Percentiles rank a stretch among this genome's conserved stretches.
Conservation (phyloP, 1,139 yeast genomes). For the Nematodospora anomalae region DNA sequence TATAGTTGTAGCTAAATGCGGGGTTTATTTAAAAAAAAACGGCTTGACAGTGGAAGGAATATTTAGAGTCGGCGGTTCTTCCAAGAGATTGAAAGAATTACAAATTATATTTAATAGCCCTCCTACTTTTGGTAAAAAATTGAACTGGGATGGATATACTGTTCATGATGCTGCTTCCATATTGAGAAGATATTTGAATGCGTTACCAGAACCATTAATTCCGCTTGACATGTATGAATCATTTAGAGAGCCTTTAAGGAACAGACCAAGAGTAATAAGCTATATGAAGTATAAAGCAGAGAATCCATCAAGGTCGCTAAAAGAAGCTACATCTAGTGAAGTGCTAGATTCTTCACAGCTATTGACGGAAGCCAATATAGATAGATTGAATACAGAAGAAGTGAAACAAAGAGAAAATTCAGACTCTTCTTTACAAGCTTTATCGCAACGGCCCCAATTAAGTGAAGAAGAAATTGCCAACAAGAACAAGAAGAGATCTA, state of each 20-base stretch:
- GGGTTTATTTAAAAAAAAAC: slow-evolving; percentile 75
- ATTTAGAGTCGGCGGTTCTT: slow-evolving; percentile 90
- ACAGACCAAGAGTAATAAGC: slow-evolving; percentile 58
- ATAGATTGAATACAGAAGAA: slow-evolving; percentile 20
- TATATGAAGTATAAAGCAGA: slow-evolving; percentile 60
- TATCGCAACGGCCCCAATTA: slow-evolving; percentile 6
- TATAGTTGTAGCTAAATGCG: slow-evolving; percentile 93
- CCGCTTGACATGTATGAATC: slow-evolving; percentile 76
- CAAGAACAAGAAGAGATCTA: slow-evolving; percentile 22
- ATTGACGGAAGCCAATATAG: slow-evolving; percentile 34
- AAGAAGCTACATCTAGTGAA: slow-evolving; percentile 13
- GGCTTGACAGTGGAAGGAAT: slow-evolving; percentile 85
- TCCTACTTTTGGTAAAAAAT: slow-evolving; percentile 84
- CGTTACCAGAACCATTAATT: slow-evolving; percentile 88
- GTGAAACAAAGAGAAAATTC: slow-evolving; percentile 4
- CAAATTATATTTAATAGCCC: slow-evolving; percentile 83
- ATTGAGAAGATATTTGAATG: slow-evolving; percentile 79
- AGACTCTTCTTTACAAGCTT: slow-evolving; percentile 4
- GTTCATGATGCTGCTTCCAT: slow-evolving; percentile 98
- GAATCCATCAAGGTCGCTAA: slow-evolving; percentile 31
- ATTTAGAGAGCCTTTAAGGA: slow-evolving; percentile 75
- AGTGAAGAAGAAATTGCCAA: slow-evolving; percentile 10
- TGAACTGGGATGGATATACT: slow-evolving; percentile 89
- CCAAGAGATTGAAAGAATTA: slow-evolving; percentile 81
- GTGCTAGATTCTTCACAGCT: slow-evolving; percentile 24